Conservation (phyloP, 2,329 filamentous ascomycete genomes). For the Onygenales sp. region DNA sequence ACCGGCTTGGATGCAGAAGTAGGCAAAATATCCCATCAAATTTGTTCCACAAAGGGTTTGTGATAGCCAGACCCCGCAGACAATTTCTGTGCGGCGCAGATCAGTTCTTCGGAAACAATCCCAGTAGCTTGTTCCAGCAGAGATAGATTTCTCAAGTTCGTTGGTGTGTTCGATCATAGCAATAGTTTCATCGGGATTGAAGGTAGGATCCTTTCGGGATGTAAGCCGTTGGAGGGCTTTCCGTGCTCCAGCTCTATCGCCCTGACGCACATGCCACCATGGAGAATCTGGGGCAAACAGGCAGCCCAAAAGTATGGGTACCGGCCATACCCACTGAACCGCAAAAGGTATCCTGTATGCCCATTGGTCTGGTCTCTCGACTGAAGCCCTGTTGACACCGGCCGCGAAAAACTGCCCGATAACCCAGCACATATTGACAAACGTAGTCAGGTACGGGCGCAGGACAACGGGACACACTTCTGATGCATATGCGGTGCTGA, state of each 20-base stretch:
- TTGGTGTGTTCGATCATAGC: conserved; percentile 32
- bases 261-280: conserved; percentile 32
- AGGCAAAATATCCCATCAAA: conserved; percentile 25
- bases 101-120: conserved; percentile 23
- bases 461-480: conserved; percentile 28
- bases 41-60: conserved; percentile 23
- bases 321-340: conserved; percentile 22
- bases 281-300: conserved; percentile 25
- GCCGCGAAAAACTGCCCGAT: conserved; percentile 30
- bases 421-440: conserved; percentile 33
- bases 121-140: conserved; percentile 15
- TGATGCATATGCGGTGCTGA: conserved; percentile 28
- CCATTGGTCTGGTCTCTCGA: conserved; percentile 20
- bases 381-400: conserved; percentile 24
- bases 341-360: conserved; percentile 30
- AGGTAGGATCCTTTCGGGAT: conserved; percentile 15
- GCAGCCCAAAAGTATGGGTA: conserved; percentile 14
- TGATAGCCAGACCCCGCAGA: conserved; percentile 25
- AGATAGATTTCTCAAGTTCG: conserved; percentile 17
- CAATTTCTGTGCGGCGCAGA: conserved; percentile 33
- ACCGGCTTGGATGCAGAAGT: conserved; percentile 31
- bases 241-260: conserved; percentile 24
- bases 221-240: conserved; percentile 21
- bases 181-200: conserved; percentile 21
- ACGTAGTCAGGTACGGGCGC: conserved; percentile 25